These are phyloP conservation scores for Paxillus involutus DNA, from an alignment of 768 basidiomycete genomes.

Conservation along the genomic window DNA sequence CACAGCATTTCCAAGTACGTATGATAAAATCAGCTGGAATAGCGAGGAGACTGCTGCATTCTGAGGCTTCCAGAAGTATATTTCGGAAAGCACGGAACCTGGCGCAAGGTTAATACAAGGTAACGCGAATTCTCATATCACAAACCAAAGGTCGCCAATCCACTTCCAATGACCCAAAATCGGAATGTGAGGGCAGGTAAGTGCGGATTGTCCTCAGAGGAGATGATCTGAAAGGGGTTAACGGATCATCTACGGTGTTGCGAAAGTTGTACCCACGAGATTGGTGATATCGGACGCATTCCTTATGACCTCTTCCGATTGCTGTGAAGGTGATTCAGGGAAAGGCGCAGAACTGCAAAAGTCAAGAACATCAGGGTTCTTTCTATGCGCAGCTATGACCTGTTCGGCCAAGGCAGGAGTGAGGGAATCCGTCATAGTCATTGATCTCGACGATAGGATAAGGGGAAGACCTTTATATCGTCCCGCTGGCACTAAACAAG, in stretches of 20 bases:
- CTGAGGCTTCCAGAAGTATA: constrained; percentile 41
- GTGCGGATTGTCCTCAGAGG: constrained; percentile 48
- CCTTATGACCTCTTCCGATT: constrained; percentile 2
- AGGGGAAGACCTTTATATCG: too few relatives aligned
- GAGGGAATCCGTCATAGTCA: not conserved
- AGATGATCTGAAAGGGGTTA: constrained; percentile 39
- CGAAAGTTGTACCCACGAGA: not conserved
- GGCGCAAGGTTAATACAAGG: too few relatives aligned
- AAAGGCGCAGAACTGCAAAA: not conserved
- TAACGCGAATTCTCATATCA: too few relatives aligned
- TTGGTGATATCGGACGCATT: constrained; percentile 8
- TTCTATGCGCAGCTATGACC: not conserved
- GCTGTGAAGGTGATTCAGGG: constrained; percentile 2
- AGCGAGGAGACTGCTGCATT: constrained; percentile 54
- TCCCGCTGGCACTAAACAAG: too few relatives aligned
- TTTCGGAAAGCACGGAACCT: too few relatives aligned
- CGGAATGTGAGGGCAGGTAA: constrained; percentile 51
- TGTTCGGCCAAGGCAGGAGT: not conserved
- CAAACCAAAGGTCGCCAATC: constrained; percentile 36
- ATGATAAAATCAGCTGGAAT: constrained; percentile 56
- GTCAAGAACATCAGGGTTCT: not conserved
- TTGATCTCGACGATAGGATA: too few relatives aligned
- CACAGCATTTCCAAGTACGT: constrained; percentile 52
- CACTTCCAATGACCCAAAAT: constrained; percentile 45
- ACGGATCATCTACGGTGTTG: not conserved